phyloP scores from a whole-genome alignment of 2,329 filamentous ascomycete genomes.

The Aschersonia sp. region DNA sequence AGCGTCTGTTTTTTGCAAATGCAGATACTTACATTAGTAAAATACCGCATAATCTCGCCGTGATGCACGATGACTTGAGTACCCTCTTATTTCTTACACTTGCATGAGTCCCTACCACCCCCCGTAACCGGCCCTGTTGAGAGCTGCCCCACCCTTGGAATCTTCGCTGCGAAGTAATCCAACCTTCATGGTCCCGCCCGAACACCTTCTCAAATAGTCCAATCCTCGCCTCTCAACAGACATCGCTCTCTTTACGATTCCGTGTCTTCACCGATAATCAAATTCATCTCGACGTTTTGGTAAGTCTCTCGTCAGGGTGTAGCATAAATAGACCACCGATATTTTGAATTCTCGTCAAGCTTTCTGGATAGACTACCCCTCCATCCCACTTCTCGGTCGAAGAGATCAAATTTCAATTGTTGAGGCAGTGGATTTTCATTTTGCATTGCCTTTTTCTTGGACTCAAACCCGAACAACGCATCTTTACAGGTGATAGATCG shows the following conservation, averaged over 20 bases:
- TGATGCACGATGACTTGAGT: background rate
- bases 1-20: background rate
- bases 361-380: background rate
- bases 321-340: background rate
- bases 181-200: conserved; percentile 2
- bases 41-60: background rate
- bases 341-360: background rate
- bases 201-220: conserved; percentile 1
- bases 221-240: conserved; percentile 3
- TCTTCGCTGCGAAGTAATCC: conserved; percentile 3
- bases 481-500: background rate
- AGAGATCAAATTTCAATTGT: background rate
- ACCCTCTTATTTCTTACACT: background rate
- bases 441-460: background rate
- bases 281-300: background rate
- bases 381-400: background rate
- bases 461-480: background rate
- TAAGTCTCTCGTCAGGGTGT: background rate
- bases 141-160: conserved; percentile 8
- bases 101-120: conserved; percentile 7
- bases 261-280: background rate
- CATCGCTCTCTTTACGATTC: background rate
- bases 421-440: background rate
- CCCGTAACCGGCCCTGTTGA: background rate
- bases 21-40: background rate